Conservation (phyloP, 495 filamentous ascomycete genomes). For the Hypoxylon fragiforme region DNA sequence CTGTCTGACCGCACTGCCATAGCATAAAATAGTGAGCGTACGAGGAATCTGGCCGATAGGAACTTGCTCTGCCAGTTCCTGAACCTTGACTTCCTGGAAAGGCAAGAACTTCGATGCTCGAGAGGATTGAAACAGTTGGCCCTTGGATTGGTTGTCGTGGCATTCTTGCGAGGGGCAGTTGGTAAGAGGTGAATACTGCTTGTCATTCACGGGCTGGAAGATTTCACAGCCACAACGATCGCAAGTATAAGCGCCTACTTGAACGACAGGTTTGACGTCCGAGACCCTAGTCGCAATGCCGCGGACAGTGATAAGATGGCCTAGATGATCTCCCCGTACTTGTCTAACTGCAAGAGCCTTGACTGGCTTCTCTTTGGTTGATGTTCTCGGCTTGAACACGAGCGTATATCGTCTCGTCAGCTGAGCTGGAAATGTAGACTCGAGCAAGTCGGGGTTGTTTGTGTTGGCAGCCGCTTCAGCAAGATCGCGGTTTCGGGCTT, state of each 20-base stretch:
- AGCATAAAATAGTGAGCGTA: conserved; percentile 83
- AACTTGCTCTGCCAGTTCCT: conserved; percentile 97
- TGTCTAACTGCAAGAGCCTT: conserved; percentile 94
- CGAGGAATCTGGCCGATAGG: conserved; percentile 96
- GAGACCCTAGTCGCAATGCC: conserved; percentile 95
- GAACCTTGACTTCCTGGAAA: conserved; percentile 98
- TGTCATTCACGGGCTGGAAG: conserved; percentile 93
- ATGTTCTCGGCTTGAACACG: conserved; percentile 87
- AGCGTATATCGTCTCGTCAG: conserved; percentile 93
- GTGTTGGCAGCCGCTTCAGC: conserved; percentile 68
- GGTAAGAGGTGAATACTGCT: conserved; percentile 82
- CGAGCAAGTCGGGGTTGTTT: conserved; percentile 58
- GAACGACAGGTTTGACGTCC: conserved; percentile 95
- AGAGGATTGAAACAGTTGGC: conserved; percentile 89
- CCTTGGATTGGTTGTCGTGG: conserved; percentile 85
- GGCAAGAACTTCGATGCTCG: conserved; percentile 95
- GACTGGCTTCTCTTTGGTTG: conserved; percentile 66
- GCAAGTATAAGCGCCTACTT: conserved; percentile 96
- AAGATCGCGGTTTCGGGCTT: conserved; percentile 79
- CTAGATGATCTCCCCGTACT: conserved; percentile 88
- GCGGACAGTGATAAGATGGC: conserved; percentile 88
- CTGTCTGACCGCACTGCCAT: conserved; percentile 79
- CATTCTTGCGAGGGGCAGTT: conserved; percentile 88
- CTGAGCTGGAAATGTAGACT: conserved; percentile 81
- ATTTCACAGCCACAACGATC: conserved; percentile 95